Base-by-base conservation (phyloP, 2,329 filamentous ascomycete genomes). In the Coccinonectria pachysandricola region DNA sequence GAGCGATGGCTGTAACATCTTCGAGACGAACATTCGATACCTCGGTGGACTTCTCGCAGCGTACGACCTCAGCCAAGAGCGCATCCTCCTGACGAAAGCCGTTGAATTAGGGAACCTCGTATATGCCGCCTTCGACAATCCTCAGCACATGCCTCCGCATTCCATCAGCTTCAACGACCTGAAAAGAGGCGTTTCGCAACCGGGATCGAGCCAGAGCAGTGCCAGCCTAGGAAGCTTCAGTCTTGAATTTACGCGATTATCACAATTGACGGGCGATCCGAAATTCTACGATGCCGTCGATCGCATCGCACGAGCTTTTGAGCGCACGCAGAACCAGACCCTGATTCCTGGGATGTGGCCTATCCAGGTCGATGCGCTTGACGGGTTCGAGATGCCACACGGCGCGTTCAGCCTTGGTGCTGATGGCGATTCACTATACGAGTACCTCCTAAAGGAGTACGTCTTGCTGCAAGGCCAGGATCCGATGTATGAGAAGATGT, bases 1-100 rank as follows among this genome's bases (percentile, higher is more conserved):
- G 1, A 36, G 34, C 3, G 27, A 37, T 5, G 33, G 62, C 12
- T 66, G 79, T 35, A 78, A 76, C 26, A 52, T 79, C 2, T 79
- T 80, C 30, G 76, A 81, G 51, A 79, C 74, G 0, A 79, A 68
- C 2, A 79, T 79, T 32, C 64, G 76, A 17, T 79, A 79, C 43
- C 61, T 81, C 0, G 76, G 76, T 10, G 76, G 76, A 3, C 60
- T 80, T 26, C 44, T 81, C 24, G 69, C 70, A 7, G 75, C 76
- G 1, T 79, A 79, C 42, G 76, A 81, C 42, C 50, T 81, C n/a
- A 78, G 71, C 39, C 60, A 59, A 19, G 63, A 62, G 36, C 54
- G 61, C 34, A 54, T 54, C 10, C 51, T 79, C 23, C 56, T 80
- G 25, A 53, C 54, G 24, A 79, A 79, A 48, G 72, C 75, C 2